Evolutionary conservation across 2,329 filamentous ascomycete species (phyloP).

Genomic region (Plectosphaerella sp.): DNA sequence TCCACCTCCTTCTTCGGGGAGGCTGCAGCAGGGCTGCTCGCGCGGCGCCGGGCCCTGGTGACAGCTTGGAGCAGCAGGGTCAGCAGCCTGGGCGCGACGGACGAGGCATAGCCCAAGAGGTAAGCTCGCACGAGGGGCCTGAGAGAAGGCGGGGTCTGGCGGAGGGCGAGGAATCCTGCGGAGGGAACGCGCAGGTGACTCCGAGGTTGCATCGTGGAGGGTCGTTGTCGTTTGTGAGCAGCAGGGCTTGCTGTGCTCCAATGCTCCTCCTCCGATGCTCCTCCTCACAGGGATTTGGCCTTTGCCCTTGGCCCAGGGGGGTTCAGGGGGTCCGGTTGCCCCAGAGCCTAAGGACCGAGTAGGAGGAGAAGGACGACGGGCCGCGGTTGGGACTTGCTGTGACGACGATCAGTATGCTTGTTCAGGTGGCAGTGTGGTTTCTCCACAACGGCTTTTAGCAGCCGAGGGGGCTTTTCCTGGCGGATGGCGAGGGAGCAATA

Average conservation of each 20-base stretch:
- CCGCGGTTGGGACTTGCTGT: neutral
- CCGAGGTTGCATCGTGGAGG: conserved; percentile 41
- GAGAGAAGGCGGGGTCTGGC: conserved; percentile 42
- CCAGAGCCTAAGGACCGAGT: neutral
- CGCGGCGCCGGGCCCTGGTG: conserved; percentile 23
- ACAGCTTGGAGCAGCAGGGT: conserved; percentile 48
- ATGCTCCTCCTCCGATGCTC: neutral
- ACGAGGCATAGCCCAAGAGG: conserved; percentile 55
- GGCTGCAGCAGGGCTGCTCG: conserved; percentile 3
- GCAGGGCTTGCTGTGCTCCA: neutral
- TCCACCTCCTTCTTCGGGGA: conserved; percentile 14
- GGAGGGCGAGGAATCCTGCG: conserved; percentile 10
- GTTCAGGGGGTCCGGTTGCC: neutral
- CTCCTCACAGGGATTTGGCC: neutral
- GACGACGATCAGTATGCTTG: neutral
- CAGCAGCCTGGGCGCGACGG: conserved; percentile 51
- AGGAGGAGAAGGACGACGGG: neutral
- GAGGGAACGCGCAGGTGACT: conserved; percentile 11
- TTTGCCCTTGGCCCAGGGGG: neutral
- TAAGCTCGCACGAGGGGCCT: conserved; percentile 57
- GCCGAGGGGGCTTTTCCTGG: no score
- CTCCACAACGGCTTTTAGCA: no score
- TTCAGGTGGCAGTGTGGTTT: neutral
- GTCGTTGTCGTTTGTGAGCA: neutral
- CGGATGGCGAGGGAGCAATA: no score